Conservation (phyloP, 805 yeast species). For the Yarrowia sp. region DNA sequence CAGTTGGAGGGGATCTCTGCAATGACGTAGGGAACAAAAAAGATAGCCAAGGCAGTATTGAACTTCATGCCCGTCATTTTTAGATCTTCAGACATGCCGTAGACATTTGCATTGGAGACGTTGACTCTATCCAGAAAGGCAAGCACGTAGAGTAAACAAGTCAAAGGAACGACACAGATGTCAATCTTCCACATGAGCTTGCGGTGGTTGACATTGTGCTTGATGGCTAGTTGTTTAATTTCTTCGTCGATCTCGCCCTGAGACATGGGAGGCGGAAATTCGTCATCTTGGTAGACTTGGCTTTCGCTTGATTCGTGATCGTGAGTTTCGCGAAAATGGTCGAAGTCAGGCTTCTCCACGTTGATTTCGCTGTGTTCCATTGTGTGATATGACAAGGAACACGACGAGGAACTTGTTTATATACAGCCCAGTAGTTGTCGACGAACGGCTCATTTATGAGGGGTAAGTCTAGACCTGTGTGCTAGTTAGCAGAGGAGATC, state of each 20-base stretch:
- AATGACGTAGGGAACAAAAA: conserved; percentile 67
- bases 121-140: conserved; percentile 81
- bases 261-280: not conserved
- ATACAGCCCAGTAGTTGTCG: too few relatives aligned
- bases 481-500: too few relatives aligned
- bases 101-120: conserved; percentile 75
- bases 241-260: not conserved
- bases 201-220: conserved; percentile 53
- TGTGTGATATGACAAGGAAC: too few relatives aligned
- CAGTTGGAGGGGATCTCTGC: conserved; percentile 70
- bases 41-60: conserved; percentile 63
- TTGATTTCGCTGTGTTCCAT: too few relatives aligned
- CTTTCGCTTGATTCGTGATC: too few relatives aligned
- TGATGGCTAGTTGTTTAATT: conserved; percentile 43
- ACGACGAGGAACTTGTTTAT: too few relatives aligned
- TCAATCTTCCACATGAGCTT: conserved; percentile 64
- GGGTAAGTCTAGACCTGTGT: not conserved
- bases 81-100: conserved; percentile 60
- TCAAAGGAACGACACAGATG: conserved; percentile 67
- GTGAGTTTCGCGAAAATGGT: too few relatives aligned
- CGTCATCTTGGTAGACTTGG: too few relatives aligned
- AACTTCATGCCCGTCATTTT: conserved; percentile 56
- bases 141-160: conserved; percentile 67
- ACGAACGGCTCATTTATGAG: not conserved
- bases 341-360: too few relatives aligned